Evolutionary conservation across 2,329 filamentous ascomycete genomes (phyloP), one percentile per base, ranked within the genome.

Genomic region (Diaporthe humulicola): DNA sequence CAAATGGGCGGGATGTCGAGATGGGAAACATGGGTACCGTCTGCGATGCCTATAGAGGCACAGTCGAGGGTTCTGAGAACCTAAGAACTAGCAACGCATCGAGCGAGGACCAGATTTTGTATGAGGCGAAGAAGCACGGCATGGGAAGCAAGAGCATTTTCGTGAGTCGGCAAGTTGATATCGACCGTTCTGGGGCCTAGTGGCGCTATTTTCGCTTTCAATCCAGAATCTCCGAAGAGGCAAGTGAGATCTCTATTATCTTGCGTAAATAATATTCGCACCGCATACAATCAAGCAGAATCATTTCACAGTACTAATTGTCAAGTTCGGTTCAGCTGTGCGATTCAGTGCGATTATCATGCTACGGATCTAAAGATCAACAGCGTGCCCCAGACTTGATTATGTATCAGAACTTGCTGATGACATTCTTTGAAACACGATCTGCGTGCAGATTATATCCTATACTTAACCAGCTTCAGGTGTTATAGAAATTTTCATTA

Each of bases 21-120:
- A 71, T 76, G 74, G 71, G 74, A 17, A 60, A 70, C 33, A 52
- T 75, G n/a, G 74, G 71, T 14, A 71, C 67, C n/a, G 71, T 70
- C 33, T 74, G 58, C n/a, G 58, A 50, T 12, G 74, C 72, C 19
- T 74, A 71, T 22, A 76, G 71, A 30, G 74, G 71, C 12, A 40
- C 67, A 19, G 28, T 36, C 28, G n/a, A 25, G 17, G 42, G 17
- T 42, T 40, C 58, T 17, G 40, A 69, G 19, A 30, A 57, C 22
- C 12, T 30, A 8, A 52, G 56, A 19, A 40, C 72, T 19, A 72
- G 70, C 45, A 71, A 42, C 58, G 36, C 25, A 3, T 48, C 72
- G 22, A 76, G 72, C 54, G 60, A 74, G 10, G 72, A 76, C 25
- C 72, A 76, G 28, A 69, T 67, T 7, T 12, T 76, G 42, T 54